These are phyloP conservation scores for Chamaenerion angustifolium DNA, from an alignment of 345 rosid genomes.

Conservation along the genomic window DNA sequence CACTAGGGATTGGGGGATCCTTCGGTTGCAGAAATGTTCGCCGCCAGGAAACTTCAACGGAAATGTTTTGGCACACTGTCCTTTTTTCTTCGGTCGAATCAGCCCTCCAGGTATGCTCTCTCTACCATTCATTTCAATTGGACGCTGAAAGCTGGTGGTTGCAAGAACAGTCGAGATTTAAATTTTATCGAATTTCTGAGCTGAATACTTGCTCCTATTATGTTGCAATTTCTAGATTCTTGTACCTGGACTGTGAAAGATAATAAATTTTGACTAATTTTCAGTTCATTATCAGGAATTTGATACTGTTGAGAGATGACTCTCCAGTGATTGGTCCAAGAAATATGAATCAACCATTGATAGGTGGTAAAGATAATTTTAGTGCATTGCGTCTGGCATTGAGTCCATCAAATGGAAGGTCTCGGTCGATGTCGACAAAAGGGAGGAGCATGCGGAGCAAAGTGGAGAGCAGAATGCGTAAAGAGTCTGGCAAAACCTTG, in stretches of 20 bases:
- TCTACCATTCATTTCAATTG: not conserved
- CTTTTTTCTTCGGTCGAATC: slow-evolving; percentile 32
- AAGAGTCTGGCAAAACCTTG: slow-evolving; percentile 75
- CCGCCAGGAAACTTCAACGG: slow-evolving; percentile 36
- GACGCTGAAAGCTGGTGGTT: no score
- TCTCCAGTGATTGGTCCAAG: not conserved
- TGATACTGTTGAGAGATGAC: not conserved
- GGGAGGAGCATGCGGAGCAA: slow-evolving; percentile 91
- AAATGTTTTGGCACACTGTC: slow-evolving; percentile 30
- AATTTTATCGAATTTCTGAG: no score
- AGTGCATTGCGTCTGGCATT: slow-evolving; percentile 8
- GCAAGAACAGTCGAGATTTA: no score
- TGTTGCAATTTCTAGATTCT: not conserved
- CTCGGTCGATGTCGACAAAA: slow-evolving; percentile 62
- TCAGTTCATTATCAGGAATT: slow-evolving; percentile 5
- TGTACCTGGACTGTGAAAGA: not conserved
- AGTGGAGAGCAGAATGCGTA: slow-evolving; percentile 84
- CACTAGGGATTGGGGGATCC: not conserved
- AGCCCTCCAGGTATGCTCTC: slow-evolving; percentile 25
- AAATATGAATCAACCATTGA: slow-evolving; percentile 8
- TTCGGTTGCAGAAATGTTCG: slow-evolving; percentile 30
- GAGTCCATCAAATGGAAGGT: slow-evolving; percentile 23
- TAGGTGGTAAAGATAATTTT: slow-evolving; percentile 6
- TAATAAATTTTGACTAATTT: not conserved
- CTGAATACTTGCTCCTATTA: no score